Percentiles rank a stretch among this genome's conserved stretches.
These are phyloP conservation scores for Bonnemaisonia californica DNA, from an alignment of 31 red algal species.

Conservation along the genomic window DNA sequence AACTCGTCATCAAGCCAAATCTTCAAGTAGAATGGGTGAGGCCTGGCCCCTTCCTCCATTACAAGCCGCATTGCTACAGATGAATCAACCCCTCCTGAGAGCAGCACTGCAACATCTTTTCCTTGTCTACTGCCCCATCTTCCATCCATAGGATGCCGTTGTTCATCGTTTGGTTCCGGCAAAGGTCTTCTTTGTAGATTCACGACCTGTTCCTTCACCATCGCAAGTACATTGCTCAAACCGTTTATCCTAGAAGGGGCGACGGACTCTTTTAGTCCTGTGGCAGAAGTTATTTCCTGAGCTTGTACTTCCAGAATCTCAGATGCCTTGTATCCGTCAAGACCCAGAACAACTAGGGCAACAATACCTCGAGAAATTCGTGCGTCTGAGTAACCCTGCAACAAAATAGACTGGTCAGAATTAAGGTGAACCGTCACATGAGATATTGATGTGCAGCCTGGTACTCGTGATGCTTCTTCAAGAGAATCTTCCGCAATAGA, in stretches of 20 bases:
- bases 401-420: neutral
- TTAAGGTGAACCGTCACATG: constrained; percentile 20
- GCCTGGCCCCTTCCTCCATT: constrained; percentile 61
- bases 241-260: constrained; percentile 12
- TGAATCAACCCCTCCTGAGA: constrained; percentile 98
- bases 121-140: constrained; percentile 4
- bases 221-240: neutral
- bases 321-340: constrained; percentile 6
- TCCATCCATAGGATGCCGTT: neutral
- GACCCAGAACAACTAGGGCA: constrained; percentile 24
- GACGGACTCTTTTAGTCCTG: constrained; percentile 4
- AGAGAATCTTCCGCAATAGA: neutral
- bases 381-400: constrained; percentile 20
- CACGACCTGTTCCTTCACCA: neutral
- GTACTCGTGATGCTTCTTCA: constrained; percentile 4
- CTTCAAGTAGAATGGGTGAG: constrained; percentile 83
- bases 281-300: neutral
- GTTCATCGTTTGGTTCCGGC: too few relatives aligned
- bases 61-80: constrained; percentile 77
- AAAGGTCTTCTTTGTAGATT: neutral
- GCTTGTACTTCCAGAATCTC: neutral
- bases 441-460: constrained; percentile 42
- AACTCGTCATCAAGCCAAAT: constrained; percentile 97
- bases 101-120: constrained; percentile 83
- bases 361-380: constrained; percentile 29